Base-by-base conservation (phyloP, 495 filamentous ascomycete genomes). In the Xylaria cubensis region DNA sequence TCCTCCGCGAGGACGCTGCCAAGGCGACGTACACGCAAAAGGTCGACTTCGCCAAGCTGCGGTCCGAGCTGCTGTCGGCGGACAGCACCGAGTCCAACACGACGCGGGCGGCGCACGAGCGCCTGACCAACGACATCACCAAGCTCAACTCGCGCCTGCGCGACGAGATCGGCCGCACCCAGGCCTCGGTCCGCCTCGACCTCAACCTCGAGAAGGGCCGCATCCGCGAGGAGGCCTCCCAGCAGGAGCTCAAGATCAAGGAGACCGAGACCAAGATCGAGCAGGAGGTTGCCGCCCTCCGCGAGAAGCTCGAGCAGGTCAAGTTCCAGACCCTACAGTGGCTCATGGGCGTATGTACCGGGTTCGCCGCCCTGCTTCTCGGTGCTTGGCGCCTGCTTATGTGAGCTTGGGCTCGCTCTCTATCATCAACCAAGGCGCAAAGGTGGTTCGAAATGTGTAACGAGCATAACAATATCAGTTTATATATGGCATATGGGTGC, bases 181-280 rank as follows among this genome's bases (percentile, higher is more conserved):
- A 98, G 82, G 95, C 94, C 0, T 93, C 90, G 51, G 94, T 98
- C 34, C 88, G 94, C 67, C 82, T 99, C 44, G 96, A 99, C 79
- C 80, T 99, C 67, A 99, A 98, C 81, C 82, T 99, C 17, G 96
- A 99, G 77, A 99, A 99, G 86, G 96, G 96, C 3, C 86, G 96
- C 59, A 98, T 99, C 73, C 88, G 97, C 67, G 96, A 99, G 81
- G 96, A 99, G 84, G 94, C 94, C 10, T 97, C 97, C 76, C 92
- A 93, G 74, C 96, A 98, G 84, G 96, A 98, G 83, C 87, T 99
- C 84, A 97, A 97, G 84, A 94, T 99, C 74, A 97, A 97, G 85
- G 96, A 99, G 86, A 98, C 97, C 21, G 96, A 99, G 82, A 97
- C 94, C 59, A 88, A 96, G 79, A 98, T 99, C 81, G 96, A 99